phyloP scores from a whole-genome alignment of 1,284 basidiomycete genomes.

The Ceratorhiza oryzae-sativae region DNA sequence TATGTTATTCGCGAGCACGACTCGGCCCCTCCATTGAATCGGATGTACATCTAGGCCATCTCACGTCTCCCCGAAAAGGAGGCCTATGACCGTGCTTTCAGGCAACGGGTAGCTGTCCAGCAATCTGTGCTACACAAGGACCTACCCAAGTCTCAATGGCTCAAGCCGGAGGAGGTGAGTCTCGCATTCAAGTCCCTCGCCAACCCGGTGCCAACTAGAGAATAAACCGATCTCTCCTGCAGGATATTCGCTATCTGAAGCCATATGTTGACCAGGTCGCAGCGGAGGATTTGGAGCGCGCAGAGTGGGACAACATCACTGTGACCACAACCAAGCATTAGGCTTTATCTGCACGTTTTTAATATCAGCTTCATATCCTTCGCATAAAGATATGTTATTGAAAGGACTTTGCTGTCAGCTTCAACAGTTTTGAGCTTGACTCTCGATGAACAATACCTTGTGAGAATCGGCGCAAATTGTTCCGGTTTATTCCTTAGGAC shows the following conservation, averaged over 20 bases:
- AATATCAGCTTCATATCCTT: neutral
- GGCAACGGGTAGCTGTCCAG: conserved; percentile 86
- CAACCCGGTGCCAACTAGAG: conserved; percentile 30
- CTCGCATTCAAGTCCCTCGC: neutral
- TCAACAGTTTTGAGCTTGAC: neutral
- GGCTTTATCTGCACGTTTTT: neutral
- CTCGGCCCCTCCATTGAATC: conserved; percentile 4
- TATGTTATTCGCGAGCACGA: conserved; percentile 51
- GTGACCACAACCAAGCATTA: conserved; percentile 50
- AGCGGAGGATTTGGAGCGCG: conserved; percentile 82
- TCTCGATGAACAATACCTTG: neutral
- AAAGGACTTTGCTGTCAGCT: neutral
- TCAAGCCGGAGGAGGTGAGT: conserved; percentile 77
- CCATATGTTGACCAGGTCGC: conserved; percentile 80
- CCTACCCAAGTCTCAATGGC: conserved; percentile 88
- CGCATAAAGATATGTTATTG: neutral
- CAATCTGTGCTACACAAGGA: conserved; percentile 81
- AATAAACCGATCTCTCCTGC: conserved; percentile 39
- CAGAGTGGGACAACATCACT: conserved; percentile 80
- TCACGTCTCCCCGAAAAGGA: conserved; percentile 80
- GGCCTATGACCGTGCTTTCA: conserved; percentile 90
- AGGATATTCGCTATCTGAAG: conserved; percentile 93
- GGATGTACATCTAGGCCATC: conserved; percentile 68
- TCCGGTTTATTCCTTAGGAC: conserved; percentile 9
- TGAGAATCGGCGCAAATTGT: conserved; percentile 14